A percentile compares a stretch with the other conserved stretches of the same genome.
Evolutionary conservation across 495 filamentous ascomycete species (phyloP).

Genomic region (Podospora comata): DNA sequence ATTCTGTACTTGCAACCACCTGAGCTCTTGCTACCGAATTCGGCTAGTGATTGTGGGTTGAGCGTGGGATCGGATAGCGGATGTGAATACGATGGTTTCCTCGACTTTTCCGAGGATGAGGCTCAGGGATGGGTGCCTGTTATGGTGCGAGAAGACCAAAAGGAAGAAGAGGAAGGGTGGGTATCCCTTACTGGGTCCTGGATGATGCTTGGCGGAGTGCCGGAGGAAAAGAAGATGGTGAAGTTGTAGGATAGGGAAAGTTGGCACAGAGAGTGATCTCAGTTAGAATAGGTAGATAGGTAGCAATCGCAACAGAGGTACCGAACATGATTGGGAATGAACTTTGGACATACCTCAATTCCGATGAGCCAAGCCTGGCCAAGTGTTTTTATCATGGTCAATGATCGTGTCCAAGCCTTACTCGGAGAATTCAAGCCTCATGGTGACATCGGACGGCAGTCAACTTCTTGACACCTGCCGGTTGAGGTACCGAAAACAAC

Average conservation of each 20-base stretch:
- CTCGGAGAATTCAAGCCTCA: not conserved
- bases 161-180: conserved; percentile 11
- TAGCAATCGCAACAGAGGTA: too few species aligned
- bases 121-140: conserved; percentile 16
- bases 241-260: not conserved
- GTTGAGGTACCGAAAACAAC: not conserved
- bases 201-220: conserved; percentile 6
- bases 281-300: too few species aligned
- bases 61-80: conserved; percentile 4
- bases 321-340: too few species aligned
- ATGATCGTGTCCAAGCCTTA: not conserved
- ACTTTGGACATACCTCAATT: not conserved
- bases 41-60: not conserved
- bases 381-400: not conserved
- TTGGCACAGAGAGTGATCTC: too few species aligned
- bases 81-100: not conserved
- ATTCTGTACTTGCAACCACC: not conserved
- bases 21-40: not conserved
- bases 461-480: not conserved
- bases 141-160: conserved; percentile 14
- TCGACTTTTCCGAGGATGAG: conserved; percentile 4
- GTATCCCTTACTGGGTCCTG: conserved; percentile 17
- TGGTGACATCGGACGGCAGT: not conserved
- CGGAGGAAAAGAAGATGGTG: not conserved
- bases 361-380: not conserved